These are phyloP conservation scores for Trichoderma atroviride DNA, from an alignment of 2,329 filamentous ascomycete genomes.

Conservation along the genomic window DNA sequence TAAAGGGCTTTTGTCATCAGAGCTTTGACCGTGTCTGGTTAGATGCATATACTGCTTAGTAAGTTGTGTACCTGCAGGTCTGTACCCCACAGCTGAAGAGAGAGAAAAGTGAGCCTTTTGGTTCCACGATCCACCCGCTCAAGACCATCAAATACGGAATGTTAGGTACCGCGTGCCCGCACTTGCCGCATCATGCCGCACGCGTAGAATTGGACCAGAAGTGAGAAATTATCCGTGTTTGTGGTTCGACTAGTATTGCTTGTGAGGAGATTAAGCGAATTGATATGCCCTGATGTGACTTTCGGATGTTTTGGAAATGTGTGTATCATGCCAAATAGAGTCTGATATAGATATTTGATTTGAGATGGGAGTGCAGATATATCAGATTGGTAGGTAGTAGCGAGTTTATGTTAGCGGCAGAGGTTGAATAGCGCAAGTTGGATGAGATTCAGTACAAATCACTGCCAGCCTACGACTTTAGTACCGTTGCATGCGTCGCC, in stretches of 20 bases:
- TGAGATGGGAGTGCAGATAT: too few species aligned
- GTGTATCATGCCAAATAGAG: neutral
- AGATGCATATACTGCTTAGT: constrained; percentile 21
- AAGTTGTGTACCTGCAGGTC: constrained; percentile 15
- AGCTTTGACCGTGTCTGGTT: neutral
- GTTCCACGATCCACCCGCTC: neutral
- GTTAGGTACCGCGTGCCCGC: too few species aligned
- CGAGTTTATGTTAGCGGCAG: too few species aligned
- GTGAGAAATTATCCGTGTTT: neutral
- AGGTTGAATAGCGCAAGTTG: too few species aligned
- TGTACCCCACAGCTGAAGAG: constrained; percentile 11
- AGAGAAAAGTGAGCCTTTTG: neutral
- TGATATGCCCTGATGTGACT: neutral
- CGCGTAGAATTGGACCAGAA: neutral
- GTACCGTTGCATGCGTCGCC: too few species aligned
- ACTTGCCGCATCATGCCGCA: neutral
- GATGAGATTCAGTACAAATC: too few species aligned
- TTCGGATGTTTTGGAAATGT: neutral
- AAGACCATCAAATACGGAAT: neutral
- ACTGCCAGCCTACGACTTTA: too few species aligned
- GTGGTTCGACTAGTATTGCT: neutral
- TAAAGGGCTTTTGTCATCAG: constrained; percentile 27
- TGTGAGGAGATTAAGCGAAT: neutral
- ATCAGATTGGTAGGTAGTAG: too few species aligned
- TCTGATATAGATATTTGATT: neutral